Evolutionary conservation across 2,329 filamentous ascomycete species (phyloP).

Genomic region (Microdochium nivale): DNA sequence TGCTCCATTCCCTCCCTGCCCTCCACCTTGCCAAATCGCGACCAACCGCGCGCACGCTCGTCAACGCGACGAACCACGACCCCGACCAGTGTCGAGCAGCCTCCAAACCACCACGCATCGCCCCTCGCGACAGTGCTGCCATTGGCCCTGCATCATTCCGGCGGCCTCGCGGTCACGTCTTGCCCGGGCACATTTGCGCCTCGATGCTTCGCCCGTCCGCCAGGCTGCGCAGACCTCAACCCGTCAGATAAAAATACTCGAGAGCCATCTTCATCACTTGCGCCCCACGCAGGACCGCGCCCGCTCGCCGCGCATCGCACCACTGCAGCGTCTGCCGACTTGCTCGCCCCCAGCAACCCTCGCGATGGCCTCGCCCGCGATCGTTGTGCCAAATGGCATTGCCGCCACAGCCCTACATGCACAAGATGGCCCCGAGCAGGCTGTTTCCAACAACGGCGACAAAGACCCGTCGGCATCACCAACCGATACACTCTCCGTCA

Average conservation of each 20-base stretch:
- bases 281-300: not conserved
- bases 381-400: not conserved
- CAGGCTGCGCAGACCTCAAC: not conserved
- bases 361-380: not conserved
- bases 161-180: not conserved
- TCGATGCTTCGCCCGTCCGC: not conserved
- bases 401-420: not conserved
- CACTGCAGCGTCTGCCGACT: not conserved
- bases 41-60: not conserved
- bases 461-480: not conserved
- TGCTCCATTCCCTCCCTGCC: not conserved
- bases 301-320: not conserved
- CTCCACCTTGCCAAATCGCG: constrained; percentile 1
- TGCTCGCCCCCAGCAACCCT: not conserved
- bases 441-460: not conserved
- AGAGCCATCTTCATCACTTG: not conserved
- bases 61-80: not conserved
- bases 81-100: not conserved
- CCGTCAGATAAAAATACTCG: not conserved
- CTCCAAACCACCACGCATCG: not conserved
- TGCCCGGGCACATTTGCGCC: not conserved
- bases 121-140: not conserved
- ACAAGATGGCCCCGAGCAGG: not conserved
- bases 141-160: not conserved
- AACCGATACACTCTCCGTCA: not conserved